phyloP scores from a whole-genome alignment of 306 rosid species.

The Castanea mollissima region DNA sequence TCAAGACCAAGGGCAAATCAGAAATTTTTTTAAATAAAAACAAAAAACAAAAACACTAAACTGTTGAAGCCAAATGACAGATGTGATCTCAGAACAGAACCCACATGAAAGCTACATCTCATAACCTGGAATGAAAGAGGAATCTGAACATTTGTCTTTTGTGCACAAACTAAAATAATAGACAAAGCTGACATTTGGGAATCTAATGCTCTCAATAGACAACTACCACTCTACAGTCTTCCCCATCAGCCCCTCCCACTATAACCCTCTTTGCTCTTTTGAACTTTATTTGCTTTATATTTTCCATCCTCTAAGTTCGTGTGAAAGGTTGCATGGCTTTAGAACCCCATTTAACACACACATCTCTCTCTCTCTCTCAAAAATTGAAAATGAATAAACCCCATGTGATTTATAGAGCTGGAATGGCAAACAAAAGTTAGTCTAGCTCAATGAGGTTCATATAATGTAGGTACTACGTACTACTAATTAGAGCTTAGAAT shows the following conservation, averaged over 20 bases:
- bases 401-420: conserved; percentile 38
- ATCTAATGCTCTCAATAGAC: conserved; percentile 41
- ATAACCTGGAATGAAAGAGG: conserved; percentile 27
- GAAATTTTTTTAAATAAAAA: too few species aligned
- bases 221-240: conserved; percentile 29
- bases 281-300: conserved; percentile 35
- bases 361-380: conserved; percentile 4
- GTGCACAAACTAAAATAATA: conserved; percentile 49
- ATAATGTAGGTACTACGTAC: conserved; percentile 4
- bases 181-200: conserved; percentile 48
- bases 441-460: conserved; percentile 19
- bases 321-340: conserved; percentile 92
- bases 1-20: too few species aligned
- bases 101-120: conserved; percentile 55
- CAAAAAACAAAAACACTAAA: too few species aligned
- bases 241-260: conserved; percentile 16
- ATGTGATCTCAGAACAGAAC: conserved; percentile 21
- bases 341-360: conserved; percentile 33
- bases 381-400: conserved; percentile 18
- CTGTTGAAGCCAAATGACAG: neutral
- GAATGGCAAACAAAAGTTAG: conserved; percentile 14
- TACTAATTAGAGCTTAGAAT: conserved; percentile 22
- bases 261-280: conserved; percentile 22
- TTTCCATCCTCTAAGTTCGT: conserved; percentile 42
- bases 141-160: conserved; percentile 66